phyloP scores from a whole-genome alignment of 345 rosid genomes.

The Salix udensis region DNA sequence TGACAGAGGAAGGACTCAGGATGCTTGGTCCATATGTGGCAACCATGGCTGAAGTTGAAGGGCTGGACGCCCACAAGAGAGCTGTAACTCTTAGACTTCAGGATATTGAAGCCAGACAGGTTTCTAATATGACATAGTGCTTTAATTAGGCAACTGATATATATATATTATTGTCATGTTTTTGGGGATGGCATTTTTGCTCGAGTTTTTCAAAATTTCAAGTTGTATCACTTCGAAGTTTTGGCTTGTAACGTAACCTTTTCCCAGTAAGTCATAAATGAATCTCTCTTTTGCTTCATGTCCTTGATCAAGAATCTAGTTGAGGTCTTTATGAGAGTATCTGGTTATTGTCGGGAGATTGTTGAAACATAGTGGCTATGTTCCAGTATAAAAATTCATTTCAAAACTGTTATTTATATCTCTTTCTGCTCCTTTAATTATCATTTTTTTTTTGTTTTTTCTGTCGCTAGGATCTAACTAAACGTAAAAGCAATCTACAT shows the following conservation, averaged over 20 bases:
- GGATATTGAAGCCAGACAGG: slow-evolving; percentile 66
- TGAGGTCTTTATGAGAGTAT: neutral
- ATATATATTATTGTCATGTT: neutral
- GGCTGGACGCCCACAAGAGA: slow-evolving; percentile 86
- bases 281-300: neutral
- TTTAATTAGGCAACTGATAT: neutral
- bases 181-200: neutral
- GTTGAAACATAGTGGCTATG: too few species aligned
- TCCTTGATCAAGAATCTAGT: neutral
- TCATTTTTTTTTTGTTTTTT: too few species aligned
- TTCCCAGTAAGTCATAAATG: neutral
- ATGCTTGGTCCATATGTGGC: slow-evolving; percentile 82
- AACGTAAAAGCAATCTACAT: too few species aligned
- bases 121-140: slow-evolving; percentile 25
- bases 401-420: too few species aligned
- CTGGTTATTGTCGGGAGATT: too few species aligned
- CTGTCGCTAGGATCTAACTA: too few species aligned
- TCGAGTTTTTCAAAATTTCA: neutral
- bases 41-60: slow-evolving; percentile 83
- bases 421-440: too few species aligned
- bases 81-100: slow-evolving; percentile 80
- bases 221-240: neutral
- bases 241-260: neutral
- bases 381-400: too few species aligned
- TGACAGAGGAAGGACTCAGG: slow-evolving; percentile 78